Conservation (phyloP, 192 early-diverging fungal species). For the Podila epigama region DNA sequence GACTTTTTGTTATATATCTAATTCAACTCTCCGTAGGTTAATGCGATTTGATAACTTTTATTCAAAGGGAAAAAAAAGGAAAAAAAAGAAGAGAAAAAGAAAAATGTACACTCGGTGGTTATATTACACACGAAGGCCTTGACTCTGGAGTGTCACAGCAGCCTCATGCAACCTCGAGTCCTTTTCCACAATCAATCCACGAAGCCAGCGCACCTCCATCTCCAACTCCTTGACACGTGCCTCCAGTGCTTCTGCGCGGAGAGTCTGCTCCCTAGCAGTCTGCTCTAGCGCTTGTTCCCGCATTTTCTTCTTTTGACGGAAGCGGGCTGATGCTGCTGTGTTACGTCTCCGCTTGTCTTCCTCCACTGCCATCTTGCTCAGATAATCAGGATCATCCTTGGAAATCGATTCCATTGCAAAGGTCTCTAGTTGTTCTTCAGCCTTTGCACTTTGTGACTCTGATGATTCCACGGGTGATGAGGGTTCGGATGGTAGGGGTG, state of each 20-base stretch:
- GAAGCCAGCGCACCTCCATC: conserved; percentile 91
- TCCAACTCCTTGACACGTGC: conserved; percentile 82
- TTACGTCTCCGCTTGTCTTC: conserved; percentile 94
- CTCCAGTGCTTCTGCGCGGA: conserved; percentile 76
- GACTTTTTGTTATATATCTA: no score
- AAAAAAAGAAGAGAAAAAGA: no score
- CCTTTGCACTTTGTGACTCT: background rate
- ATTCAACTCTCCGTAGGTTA: no score
- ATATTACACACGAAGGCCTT: background rate
- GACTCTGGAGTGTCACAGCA: conserved; percentile 16
- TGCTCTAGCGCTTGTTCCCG: conserved; percentile 87
- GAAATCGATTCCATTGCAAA: conserved; percentile 22
- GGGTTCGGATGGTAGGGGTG: background rate
- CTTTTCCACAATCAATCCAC: conserved; percentile 84
- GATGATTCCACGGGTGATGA: background rate
- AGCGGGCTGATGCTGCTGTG: conserved; percentile 93
- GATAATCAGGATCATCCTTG: conserved; percentile 31
- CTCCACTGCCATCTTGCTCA: conserved; percentile 55
- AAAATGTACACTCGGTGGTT: background rate
- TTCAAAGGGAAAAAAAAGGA: no score
- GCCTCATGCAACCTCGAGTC: conserved; percentile 55
- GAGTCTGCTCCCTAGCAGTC: conserved; percentile 78
- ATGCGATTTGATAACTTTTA: no score
- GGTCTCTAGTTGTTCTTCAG: background rate
- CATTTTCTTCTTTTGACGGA: conserved; percentile 95